Base-by-base conservation (phyloP, 164 flowering plant species). In the Vitis cinerea region DNA sequence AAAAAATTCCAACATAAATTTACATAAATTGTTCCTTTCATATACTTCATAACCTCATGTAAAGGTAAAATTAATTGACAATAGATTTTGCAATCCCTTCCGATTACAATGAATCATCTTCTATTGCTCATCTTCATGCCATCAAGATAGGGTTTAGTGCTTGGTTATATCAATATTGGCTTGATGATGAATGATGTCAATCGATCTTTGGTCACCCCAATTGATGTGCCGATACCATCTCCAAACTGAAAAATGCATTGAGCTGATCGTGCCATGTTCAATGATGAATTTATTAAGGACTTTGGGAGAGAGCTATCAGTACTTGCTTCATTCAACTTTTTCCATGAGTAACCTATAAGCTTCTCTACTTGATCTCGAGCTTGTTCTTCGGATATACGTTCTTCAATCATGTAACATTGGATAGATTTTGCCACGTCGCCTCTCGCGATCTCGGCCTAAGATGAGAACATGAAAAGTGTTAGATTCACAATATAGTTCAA, bases 211-310 rank as follows among this genome's bases (percentile, higher is more conserved):
- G 66, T 76, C 54, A 66, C 65, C 52, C 72, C 75, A 4, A 9
- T 59, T 16, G 69, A 69, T 65, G 61, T 68, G 15, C 75, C 73
- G 7, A 71, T 78, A 10, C 75, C 79, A 57, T 77, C 71, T 13
- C 79, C 79, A 62, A 69, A 71, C 31, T 71, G 64, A 31, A 60
- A 77, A 48, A 75, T 75, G 48, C 64, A 64, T 0, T 69, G 76
- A 48, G 78, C 61, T 0, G 72, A 67, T 30, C 76, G 64, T 1
- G 74, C 78, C 73, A 75, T 72, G 67, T 78, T 72, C 15, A 72
- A 3, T 1, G 66, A 59, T 62, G 62, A 60, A 6, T 68, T 52
- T 2, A 76, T 68, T 9, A 68, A 3, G 2, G 70, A 15, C 2
- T 51, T 72, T 1, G 72, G 72, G 10, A 67, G 44, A 10, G 59